Evolutionary conservation across 805 yeast species (phyloP), one percentile per base, ranked within the genome.

Genomic region (Candida quercuum): DNA sequence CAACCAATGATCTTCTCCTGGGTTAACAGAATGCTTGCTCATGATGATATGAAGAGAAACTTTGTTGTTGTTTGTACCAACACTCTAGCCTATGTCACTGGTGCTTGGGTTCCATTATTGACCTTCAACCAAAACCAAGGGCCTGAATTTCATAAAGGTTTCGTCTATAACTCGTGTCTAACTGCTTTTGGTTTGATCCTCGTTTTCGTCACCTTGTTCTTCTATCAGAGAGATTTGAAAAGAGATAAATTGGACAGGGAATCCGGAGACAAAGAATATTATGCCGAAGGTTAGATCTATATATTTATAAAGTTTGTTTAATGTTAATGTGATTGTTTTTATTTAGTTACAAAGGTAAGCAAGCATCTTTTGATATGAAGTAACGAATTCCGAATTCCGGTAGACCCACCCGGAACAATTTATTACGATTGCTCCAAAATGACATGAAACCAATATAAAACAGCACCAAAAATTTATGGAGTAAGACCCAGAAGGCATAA

Each of bases 1-100:
- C 78, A 70, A 56, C 78, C 78, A 3, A 67, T 68, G 41, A 67
- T 72, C 9, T 73, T 64, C 38, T 60, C 75, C 6, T 74, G 79
- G 80, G 66, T 73, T 28, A 74, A 74, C 45, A 58, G 72, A 25
- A 48, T 67, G 16, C 49, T 74, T 15, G 56, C 58, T 28, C 41
- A 43, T 30, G 49, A 52, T 35, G 54, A 51, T 36, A 33, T 42
- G 42, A 48, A 49, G 38, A 35, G 67, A 15, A 53, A 51, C 32
- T 49, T 61, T 16, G 53, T 59, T 6, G 63, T 66, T 12, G 67
- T 59, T 6, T 37, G 53, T 4, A 65, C 69, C 28, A 65, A 67
- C 41, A 61, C 60, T 21, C 41, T 64, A 32, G 66, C 69, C 0
- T 66, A 67, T 39, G 63, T 61, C 13, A 63, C 64, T 2, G 51